Evolutionary conservation across 148 eudicot species (phyloP), one percentile per base, ranked within the genome.

Genomic region (Rhododendron simsii): DNA sequence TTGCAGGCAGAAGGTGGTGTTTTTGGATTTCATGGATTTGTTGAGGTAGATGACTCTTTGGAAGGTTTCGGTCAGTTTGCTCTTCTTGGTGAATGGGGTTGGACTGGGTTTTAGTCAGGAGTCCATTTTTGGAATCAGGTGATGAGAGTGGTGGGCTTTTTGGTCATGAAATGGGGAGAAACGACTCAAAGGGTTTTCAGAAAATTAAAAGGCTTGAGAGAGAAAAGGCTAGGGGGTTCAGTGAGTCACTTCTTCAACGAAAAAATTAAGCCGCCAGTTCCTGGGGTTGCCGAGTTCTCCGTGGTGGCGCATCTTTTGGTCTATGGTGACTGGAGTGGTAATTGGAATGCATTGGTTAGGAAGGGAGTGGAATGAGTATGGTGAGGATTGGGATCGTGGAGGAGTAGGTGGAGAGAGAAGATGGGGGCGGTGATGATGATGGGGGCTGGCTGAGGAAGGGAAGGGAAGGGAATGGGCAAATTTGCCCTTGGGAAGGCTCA

Each of bases 41-140:
- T 84, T 90, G 44, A 89, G 88, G 51, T 83, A 86, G 82, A 88
- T 87, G 12, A 89, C 84, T 88, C 89, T 93, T 41, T 94, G 92
- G 65, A 94, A 87, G 20, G 92, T 92, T 78, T 89, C 91, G 18
- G 95, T 81, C 21, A 94, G 33, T 73, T 87, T 95, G 91, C 81
- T 91, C 63, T 87, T 91, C 37, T 92, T 84, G 57, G 57, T 53
- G 13, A 53, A 53, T 85, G 93, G 86, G 86, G 90, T 78, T 85
- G 94, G 82, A 67, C 83, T 86, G 69, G 90, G 92, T 78, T 89
- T 92, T 26, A 87, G 81, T 86, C 92, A 90, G 86, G 93, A 90
- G 80, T 94, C 95, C 97, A 94, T 94, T 2, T 67, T 75, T 10
- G 75, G 51, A 41, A 85, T 61, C 59, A 47, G 63, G 16, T 21